Evolutionary conservation across 352 stramenopile genomes (phyloP).

Genomic region (Nothophytophthora sp.): DNA sequence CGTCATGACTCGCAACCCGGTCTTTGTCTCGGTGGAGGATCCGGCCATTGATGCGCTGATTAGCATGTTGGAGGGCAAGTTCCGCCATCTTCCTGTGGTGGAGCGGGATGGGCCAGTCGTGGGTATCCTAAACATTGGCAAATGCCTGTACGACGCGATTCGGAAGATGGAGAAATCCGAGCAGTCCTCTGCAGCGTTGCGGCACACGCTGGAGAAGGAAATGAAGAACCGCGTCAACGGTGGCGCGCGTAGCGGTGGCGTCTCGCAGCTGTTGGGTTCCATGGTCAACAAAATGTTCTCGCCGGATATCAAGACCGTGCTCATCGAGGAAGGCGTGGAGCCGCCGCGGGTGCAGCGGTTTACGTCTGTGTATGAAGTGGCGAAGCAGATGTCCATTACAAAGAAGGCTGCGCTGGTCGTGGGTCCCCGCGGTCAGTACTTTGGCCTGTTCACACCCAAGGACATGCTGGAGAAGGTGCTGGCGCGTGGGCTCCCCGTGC

Average conservation of each 20-base stretch:
- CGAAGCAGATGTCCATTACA: slow-evolving; percentile 92
- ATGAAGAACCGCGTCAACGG: slow-evolving; percentile 49
- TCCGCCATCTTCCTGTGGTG: slow-evolving; percentile 85
- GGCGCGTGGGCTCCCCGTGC: slow-evolving; percentile 89
- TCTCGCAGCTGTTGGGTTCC: slow-evolving; percentile 73
- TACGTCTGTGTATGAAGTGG: slow-evolving; percentile 93
- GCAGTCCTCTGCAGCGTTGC: slow-evolving; percentile 68
- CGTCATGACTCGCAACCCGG: slow-evolving; percentile 85
- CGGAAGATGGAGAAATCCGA: slow-evolving; percentile 96
- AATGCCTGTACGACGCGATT: slow-evolving; percentile 99
- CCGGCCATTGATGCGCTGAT: slow-evolving; percentile 86
- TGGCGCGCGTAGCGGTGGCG: slow-evolving; percentile 29
- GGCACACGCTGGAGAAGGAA: slow-evolving; percentile 79
- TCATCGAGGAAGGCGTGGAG: slow-evolving; percentile 78
- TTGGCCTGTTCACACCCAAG: slow-evolving; percentile 98
- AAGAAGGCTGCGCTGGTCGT: slow-evolving; percentile 96
- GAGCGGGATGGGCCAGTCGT: slow-evolving; percentile 88
- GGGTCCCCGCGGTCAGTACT: slow-evolving; percentile 91
- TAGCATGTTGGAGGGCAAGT: slow-evolving; percentile 87
- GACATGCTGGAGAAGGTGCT: slow-evolving; percentile 97
- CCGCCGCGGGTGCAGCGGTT: slow-evolving; percentile 82
- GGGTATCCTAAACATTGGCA: slow-evolving; percentile 98
- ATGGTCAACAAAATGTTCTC: slow-evolving; percentile 91
- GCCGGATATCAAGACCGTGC: slow-evolving; percentile 82
- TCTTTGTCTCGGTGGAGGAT: slow-evolving; percentile 84